Conservation (phyloP, 2,329 filamentous ascomycete species). For the Pseudopithomyces maydicus region DNA sequence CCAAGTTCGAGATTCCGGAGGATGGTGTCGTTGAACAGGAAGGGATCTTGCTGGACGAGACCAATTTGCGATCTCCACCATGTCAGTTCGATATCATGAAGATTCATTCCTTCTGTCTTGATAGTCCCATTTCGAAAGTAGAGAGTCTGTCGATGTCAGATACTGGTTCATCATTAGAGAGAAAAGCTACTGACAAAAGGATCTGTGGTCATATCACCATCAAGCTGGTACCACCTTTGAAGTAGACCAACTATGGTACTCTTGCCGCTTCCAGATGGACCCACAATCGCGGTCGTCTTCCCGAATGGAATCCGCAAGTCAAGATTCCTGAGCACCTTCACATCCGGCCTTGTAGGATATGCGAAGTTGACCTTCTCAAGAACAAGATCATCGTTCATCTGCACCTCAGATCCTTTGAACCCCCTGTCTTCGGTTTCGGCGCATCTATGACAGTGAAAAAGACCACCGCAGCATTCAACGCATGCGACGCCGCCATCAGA, state of each 20-base stretch:
- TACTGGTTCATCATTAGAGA: neutral
- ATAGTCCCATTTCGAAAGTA: slow-evolving; percentile 35
- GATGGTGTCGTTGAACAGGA: slow-evolving; percentile 86
- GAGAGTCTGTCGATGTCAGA: slow-evolving; percentile 59
- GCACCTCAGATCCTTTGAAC: slow-evolving; percentile 12
- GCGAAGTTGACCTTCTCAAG: slow-evolving; percentile 83
- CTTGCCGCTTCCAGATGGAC: slow-evolving; percentile 88
- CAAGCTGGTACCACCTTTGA: slow-evolving; percentile 75
- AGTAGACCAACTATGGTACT: slow-evolving; percentile 89
- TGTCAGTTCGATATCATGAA: slow-evolving; percentile 77
- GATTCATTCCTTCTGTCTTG: slow-evolving; percentile 52
- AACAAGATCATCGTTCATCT: slow-evolving; percentile 61
- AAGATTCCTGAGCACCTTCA: slow-evolving; percentile 82
- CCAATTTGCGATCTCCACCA: slow-evolving; percentile 92
- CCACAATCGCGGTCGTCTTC: slow-evolving; percentile 89
- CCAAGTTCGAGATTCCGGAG: slow-evolving; percentile 88
- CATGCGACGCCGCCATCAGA: neutral
- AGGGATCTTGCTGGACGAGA: slow-evolving; percentile 88
- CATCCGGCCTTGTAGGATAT: slow-evolving; percentile 87
- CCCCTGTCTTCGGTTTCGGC: slow-evolving; percentile 10
- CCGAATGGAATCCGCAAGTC: slow-evolving; percentile 78
- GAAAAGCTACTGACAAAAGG: neutral
- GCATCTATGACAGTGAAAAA: slow-evolving; percentile 17
- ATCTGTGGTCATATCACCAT: neutral
- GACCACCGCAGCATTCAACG: neutral